Evolutionary conservation across 306 rosid species (phyloP).

Genomic region (Abrus precatorius): DNA sequence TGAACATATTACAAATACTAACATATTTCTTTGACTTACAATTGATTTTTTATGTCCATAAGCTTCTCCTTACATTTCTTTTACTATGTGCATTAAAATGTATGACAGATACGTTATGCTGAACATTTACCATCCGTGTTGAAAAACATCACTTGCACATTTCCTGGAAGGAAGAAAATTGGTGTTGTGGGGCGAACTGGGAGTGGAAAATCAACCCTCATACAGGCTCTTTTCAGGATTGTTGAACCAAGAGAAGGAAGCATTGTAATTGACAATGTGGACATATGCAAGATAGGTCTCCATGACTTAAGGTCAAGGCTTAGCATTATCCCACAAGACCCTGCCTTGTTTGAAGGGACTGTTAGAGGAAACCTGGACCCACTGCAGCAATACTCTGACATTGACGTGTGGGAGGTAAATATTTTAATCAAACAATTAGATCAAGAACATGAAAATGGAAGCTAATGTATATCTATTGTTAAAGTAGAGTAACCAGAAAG

Average conservation of each 20-base stretch:
- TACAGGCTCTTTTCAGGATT: constrained; percentile 88
- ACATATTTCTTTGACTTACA: neutral
- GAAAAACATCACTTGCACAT: constrained; percentile 82
- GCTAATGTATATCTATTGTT: neutral
- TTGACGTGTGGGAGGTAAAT: constrained; percentile 83
- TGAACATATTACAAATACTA: neutral
- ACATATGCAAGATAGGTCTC: constrained; percentile 84
- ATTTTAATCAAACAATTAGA: constrained; percentile 29
- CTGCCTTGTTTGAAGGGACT: constrained; percentile 92
- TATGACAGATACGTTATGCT: constrained; percentile 84
- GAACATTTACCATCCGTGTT: constrained; percentile 90
- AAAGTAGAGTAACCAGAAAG: neutral
- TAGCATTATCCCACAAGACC: constrained; percentile 96
- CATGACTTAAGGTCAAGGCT: constrained; percentile 92
- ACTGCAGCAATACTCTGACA: constrained; percentile 70
- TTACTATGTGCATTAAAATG: constrained; percentile 10
- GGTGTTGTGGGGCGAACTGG: constrained; percentile 99
- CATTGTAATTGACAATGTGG: constrained; percentile 78
- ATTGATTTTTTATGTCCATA: neutral
- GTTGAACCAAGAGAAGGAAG: constrained; percentile 94
- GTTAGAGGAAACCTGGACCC: constrained; percentile 92
- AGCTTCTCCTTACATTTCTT: constrained; percentile 35
- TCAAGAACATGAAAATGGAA: constrained; percentile 25
- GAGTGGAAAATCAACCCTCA: constrained; percentile 96
- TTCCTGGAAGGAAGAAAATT: constrained; percentile 87